These are phyloP conservation scores for Coemansia sp. DNA, from an alignment of 192 early-diverging fungal genomes.

Conservation along the genomic window DNA sequence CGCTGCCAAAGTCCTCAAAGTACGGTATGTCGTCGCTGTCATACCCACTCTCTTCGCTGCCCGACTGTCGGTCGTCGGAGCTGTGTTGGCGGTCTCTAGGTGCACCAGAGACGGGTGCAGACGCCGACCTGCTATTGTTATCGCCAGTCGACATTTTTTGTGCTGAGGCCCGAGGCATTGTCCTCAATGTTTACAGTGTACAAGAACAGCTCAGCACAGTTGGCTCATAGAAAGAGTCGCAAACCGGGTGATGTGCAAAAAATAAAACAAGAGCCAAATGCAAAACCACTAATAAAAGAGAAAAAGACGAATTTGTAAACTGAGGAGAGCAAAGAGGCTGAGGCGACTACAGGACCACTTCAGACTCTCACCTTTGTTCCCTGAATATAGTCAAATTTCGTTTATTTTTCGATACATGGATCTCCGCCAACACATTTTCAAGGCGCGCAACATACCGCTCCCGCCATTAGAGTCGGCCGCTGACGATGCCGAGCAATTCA, in stretches of 20 bases:
- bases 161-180: slow-evolving; percentile 3
- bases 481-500: slow-evolving; percentile 1
- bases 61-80: neutral
- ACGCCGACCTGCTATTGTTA: neutral
- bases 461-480: slow-evolving; percentile 26
- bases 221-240: slow-evolving; percentile 7
- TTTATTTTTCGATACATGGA: slow-evolving; percentile 16
- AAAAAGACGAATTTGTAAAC: neutral
- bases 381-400: neutral
- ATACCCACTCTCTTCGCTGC: neutral
- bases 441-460: slow-evolving; percentile 33
- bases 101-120: neutral
- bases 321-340: slow-evolving; percentile 2
- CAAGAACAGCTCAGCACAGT: neutral
- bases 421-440: slow-evolving; percentile 55
- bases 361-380: neutral
- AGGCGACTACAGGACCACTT: neutral
- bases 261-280: neutral
- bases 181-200: neutral
- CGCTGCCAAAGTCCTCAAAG: slow-evolving; percentile 21
- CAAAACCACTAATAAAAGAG: neutral
- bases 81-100: neutral
- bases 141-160: neutral
- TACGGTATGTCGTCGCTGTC: slow-evolving; percentile 19
- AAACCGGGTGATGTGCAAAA: neutral